Base-by-base conservation (phyloP, 2,329 filamentous ascomycete species). In the Venturia oleaginea region DNA sequence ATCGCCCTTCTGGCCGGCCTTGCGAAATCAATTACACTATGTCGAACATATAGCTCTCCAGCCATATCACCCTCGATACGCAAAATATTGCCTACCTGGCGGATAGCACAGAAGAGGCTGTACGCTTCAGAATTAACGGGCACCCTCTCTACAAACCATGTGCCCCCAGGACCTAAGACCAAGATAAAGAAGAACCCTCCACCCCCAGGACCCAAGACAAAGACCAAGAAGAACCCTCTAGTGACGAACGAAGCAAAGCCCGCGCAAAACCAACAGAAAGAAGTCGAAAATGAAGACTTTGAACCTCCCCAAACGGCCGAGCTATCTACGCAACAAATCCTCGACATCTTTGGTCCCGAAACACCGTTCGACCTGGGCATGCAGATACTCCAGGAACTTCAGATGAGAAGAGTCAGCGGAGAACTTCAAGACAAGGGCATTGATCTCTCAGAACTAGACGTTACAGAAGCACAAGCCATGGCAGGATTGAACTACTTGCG, bases 361-460 rank as follows among this genome's bases (percentile, higher is more conserved):
- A 59, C 76, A 3, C 69, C 74, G 0, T 62, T 67, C 0, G 64
- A 65, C 1, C 69, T 72, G 10, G 75, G 73, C 66, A 77, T 76
- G 66, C 68, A 71, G 60, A 69, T 76, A 37, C 69, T 77, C 17
- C 73, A 73, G 13, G 74, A 75, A 62, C 68, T 77, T 15, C 76
- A 77, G 60, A 72, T 74, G 65, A 74, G 76, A 8, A 71, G 76
- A 42, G 74, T 73, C 17, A 74, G 71, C 10, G 76, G 76, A 37
- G 74, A 73, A 8, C 69, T 77, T 8, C 73, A 72, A 66, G 76
- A 77, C 65, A 73, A 75, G 54, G 76, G 76, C 63, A 71, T 77
- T 8, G 40, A 64, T 17, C 66, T 69, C 57, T 48, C 64, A 1
- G 71, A 72, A 65, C 71, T 72, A 17, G 72, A 72, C n/a, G 71